Percentiles rank a stretch among this genome's conserved stretches.
phyloP scores from a whole-genome alignment of 2,329 filamentous ascomycete species.

The Exserohilum turcica region DNA sequence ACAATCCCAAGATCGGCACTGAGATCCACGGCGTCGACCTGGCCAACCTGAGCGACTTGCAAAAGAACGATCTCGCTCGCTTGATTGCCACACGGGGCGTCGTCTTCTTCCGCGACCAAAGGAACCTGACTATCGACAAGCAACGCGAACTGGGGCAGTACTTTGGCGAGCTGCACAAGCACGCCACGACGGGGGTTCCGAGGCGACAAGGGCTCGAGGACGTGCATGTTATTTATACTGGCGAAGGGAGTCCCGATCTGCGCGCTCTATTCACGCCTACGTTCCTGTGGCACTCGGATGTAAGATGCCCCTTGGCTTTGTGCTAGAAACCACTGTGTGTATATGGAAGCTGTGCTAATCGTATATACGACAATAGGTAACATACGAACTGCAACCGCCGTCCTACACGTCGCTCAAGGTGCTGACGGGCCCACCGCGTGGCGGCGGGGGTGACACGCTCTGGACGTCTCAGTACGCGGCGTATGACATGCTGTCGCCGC shows the following conservation, averaged over 20 bases:
- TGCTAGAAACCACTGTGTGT: neutral
- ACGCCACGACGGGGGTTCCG: constrained; percentile 61
- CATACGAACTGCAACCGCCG: constrained; percentile 63
- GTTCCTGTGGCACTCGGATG: constrained; percentile 62
- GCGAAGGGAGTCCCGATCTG: constrained; percentile 59
- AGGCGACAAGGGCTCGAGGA: constrained; percentile 58
- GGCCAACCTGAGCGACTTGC: constrained; percentile 55
- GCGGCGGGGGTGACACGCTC: constrained; percentile 62
- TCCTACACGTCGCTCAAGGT: constrained; percentile 63
- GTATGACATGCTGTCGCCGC: constrained; percentile 61
- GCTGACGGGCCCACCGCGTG: constrained; percentile 58
- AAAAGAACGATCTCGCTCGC: constrained; percentile 61
- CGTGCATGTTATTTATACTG: constrained; percentile 62
- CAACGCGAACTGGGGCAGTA: constrained; percentile 59
- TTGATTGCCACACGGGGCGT: constrained; percentile 61
- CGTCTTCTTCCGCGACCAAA: constrained; percentile 63
- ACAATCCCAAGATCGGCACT: constrained; percentile 62
- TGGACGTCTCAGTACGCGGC: constrained; percentile 65
- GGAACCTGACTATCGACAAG: constrained; percentile 59
- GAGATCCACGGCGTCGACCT: constrained; percentile 60
- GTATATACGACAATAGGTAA: constrained; percentile 50
- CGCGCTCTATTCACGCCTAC: constrained; percentile 60
- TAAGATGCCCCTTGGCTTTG: constrained; percentile 33
- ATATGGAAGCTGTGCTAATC: constrained; percentile 9
- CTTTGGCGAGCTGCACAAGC: constrained; percentile 61